Evolutionary conservation across 352 stramenopile species (phyloP), one percentile per base, ranked within the genome.

Genomic region (Phytophthora sp.): DNA sequence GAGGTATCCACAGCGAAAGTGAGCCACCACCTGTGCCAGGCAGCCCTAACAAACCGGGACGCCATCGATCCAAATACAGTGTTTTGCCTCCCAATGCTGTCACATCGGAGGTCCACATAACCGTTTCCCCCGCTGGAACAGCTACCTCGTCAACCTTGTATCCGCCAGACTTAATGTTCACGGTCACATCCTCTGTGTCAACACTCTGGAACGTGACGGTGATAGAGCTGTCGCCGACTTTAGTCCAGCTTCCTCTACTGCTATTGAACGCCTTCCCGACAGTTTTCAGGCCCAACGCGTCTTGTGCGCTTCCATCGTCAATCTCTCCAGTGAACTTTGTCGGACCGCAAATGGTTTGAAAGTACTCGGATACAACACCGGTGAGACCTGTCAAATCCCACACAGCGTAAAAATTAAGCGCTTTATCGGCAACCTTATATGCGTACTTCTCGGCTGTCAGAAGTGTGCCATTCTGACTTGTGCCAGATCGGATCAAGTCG

Each of bases 321-420:
- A 86, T 72, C 0, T 76, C 57, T 3, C 74, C 70, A 9, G 70
- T 64, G 51, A 77, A 81, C 20, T 65, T 54, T 12, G 76, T 81
- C 4, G 76, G 70, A 9, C 68, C 71, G 18, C 76, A 83, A 30
- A 82, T 79, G 1, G 73, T 77, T 49, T 86, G 73, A 4, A 86
- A 61, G 20, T 74, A 86, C 27, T 79, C 68, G 18, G 69, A 58
- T 4, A 62, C 58, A 34, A 83, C 63, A 6, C 24, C 21, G 10
- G 51, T 62, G 38, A 83, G 39, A 11, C 67, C 69, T 11, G 71
- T 82, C 5, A 65, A 26, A 31, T 83, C 74, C 45, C 74, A 83
- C 7, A 72, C 54, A 10, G 64, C 52, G 35, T 81, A 68, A 13
- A 65, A 66, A 23, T 66, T 56, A 17, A 83, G 67, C 0, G 65